A percentile compares a stretch with the other conserved stretches of the same genome.
These are phyloP conservation scores for Ceratonia siliqua DNA, from an alignment of 306 rosid species.

Conservation along the genomic window DNA sequence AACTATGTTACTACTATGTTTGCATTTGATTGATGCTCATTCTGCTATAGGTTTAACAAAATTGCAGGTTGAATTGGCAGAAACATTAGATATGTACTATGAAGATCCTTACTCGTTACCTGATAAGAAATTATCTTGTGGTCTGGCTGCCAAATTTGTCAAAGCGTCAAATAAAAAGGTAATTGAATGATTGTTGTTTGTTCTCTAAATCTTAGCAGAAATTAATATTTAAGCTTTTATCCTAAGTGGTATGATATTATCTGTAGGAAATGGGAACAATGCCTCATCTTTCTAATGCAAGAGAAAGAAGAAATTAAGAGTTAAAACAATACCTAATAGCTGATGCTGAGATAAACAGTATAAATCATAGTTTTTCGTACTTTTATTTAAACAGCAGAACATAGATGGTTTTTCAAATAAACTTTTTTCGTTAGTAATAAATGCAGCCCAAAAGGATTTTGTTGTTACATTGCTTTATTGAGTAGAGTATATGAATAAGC, in stretches of 20 bases:
- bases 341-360: no score
- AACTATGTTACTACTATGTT: constrained; percentile 7
- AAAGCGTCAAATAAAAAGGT: constrained; percentile 66
- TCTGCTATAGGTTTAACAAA: constrained; percentile 19
- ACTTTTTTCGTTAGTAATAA: background rate
- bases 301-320: constrained; percentile 19
- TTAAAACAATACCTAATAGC: no score
- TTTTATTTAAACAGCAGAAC: no score
- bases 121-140: constrained; percentile 65
- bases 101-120: constrained; percentile 78
- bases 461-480: background rate
- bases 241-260: background rate
- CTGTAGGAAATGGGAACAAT: background rate
- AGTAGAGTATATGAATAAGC: constrained; percentile 25
- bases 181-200: constrained; percentile 1
- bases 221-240: constrained; percentile 19
- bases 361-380: no score
- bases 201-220: background rate
- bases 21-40: constrained; percentile 18
- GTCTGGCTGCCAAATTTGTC: constrained; percentile 49
- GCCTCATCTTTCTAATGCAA: constrained; percentile 1
- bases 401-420: no score
- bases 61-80: constrained; percentile 81
- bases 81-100: constrained; percentile 69
- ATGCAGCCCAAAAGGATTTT: background rate